phyloP scores from a whole-genome alignment of 2,329 filamentous ascomycete species.

The Colletotrichum tofieldiae region DNA sequence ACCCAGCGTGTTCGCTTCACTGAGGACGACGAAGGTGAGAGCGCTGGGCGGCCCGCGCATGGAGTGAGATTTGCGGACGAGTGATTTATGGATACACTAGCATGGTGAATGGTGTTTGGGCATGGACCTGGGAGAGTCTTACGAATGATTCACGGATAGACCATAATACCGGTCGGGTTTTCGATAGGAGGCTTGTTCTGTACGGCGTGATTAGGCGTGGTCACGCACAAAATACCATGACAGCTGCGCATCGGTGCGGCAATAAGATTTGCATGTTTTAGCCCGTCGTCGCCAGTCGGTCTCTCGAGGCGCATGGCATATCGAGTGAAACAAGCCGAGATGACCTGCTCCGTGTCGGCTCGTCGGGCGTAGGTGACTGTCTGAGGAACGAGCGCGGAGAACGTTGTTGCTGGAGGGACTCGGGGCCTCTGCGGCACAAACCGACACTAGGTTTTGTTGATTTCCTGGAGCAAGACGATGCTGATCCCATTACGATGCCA shows the following conservation, averaged over 20 bases:
- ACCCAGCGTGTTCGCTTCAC: constrained; percentile 54
- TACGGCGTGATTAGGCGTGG: background rate
- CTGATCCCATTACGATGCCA: background rate
- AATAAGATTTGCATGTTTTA: background rate
- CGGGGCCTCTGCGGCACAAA: background rate
- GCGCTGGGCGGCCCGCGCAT: background rate
- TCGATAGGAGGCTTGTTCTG: background rate
- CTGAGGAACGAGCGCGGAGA: background rate
- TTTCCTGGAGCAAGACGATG: background rate
- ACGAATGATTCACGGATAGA: background rate
- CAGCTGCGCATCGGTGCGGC: background rate
- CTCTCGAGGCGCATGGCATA: background rate
- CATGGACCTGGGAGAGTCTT: background rate
- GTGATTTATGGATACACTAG: background rate
- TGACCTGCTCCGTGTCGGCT: background rate
- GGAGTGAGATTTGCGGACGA: constrained; percentile 6
- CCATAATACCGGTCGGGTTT: background rate
- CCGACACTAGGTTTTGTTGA: background rate
- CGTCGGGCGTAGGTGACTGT: background rate
- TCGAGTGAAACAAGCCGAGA: background rate
- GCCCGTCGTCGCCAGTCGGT: background rate
- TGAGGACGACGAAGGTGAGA: background rate
- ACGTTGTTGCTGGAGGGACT: background rate
- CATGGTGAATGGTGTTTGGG: background rate
- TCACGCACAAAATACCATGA: no score